These are phyloP conservation scores for Apiospora kogelbergensis DNA, from an alignment of 2,329 filamentous ascomycete species.

Conservation along the genomic window DNA sequence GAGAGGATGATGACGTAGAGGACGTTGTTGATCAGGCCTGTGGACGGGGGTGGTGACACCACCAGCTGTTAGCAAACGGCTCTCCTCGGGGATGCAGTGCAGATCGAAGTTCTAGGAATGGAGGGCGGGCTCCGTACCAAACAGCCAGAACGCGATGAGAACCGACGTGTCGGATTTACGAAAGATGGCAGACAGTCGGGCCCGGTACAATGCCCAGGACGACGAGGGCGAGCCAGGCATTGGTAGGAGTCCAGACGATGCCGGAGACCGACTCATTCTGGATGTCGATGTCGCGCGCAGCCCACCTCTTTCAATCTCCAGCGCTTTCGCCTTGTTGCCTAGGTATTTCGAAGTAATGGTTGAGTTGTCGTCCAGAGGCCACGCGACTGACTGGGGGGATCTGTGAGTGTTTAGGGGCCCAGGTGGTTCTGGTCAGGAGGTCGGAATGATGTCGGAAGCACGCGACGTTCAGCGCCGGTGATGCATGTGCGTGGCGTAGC, in stretches of 20 bases:
- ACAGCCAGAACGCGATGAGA: conserved; percentile 85
- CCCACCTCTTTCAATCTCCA: background rate
- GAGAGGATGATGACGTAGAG: conserved; percentile 97
- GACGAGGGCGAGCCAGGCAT: conserved; percentile 59
- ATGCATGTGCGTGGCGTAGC: background rate
- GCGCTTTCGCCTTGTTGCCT: background rate
- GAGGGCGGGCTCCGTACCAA: conserved; percentile 59
- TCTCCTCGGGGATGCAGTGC: background rate
- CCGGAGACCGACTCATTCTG: conserved; percentile 38
- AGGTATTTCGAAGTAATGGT: background rate
- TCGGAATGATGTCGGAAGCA: background rate
- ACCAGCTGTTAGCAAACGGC: background rate
- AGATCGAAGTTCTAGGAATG: background rate
- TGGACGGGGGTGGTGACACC: background rate
- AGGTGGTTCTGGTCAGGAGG: background rate
- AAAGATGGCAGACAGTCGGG: conserved; percentile 63
- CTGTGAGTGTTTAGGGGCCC: background rate
- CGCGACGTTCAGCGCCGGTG: background rate
- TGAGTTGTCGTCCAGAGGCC: background rate
- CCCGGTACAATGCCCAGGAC: conserved; percentile 73
- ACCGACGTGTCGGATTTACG: conserved; percentile 70
- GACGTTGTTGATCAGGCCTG: conserved; percentile 93
- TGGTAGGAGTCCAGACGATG: conserved; percentile 49
- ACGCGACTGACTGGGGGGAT: background rate
- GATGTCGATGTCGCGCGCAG: background rate